A percentile compares a stretch with the other conserved stretches of the same genome.
These are phyloP conservation scores for Clarireedia sp. DNA, from an alignment of 2,329 filamentous ascomycete genomes.

Conservation along the genomic window DNA sequence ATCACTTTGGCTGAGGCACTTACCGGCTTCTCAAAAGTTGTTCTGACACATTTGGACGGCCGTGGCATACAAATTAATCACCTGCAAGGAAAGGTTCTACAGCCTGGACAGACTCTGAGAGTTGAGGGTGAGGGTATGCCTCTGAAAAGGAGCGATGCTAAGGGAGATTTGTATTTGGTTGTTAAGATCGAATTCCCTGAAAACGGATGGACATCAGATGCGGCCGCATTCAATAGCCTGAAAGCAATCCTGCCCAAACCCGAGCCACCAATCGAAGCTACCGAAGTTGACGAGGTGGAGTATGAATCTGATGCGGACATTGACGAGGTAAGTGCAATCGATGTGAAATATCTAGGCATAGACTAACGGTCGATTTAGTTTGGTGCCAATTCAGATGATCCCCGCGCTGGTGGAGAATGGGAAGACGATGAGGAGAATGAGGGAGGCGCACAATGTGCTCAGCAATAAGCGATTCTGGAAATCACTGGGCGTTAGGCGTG, in stretches of 20 bases:
- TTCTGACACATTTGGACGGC: constrained; percentile 87
- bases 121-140: constrained; percentile 92
- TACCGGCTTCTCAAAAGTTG: constrained; percentile 81
- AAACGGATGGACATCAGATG: constrained; percentile 70
- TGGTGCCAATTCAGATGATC: constrained; percentile 63
- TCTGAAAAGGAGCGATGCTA: constrained; percentile 71
- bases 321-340: constrained; percentile 53
- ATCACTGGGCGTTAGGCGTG: not conserved
- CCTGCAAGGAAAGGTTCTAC: constrained; percentile 72
- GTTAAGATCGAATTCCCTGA: constrained; percentile 86
- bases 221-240: constrained; percentile 63
- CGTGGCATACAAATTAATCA: constrained; percentile 78
- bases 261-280: constrained; percentile 46
- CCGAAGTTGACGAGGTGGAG: constrained; percentile 78
- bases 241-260: constrained; percentile 65
- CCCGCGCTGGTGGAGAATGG: constrained; percentile 57
- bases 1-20: constrained; percentile 79
- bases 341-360: not conserved
- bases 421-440: constrained; percentile 64
- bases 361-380: constrained; percentile 42
- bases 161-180: constrained; percentile 79
- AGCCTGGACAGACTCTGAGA: constrained; percentile 78
- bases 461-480: constrained; percentile 23
- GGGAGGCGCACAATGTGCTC: constrained; percentile 54
- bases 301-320: constrained; percentile 78